Base-by-base conservation (phyloP, 1,139 yeast genomes). In the Yamadazyma pseudoaaseri region DNA sequence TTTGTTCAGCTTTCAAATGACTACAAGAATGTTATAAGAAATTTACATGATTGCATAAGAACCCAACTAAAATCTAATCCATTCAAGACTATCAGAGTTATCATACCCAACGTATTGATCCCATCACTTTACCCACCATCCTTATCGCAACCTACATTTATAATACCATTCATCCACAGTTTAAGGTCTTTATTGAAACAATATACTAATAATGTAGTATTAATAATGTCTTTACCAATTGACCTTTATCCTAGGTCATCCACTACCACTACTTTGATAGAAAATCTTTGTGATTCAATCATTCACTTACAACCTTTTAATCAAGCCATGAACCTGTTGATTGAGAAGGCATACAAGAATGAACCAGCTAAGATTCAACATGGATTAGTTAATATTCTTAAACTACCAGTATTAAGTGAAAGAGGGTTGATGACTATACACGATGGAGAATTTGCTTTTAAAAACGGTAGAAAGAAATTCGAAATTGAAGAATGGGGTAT, bases 401-500 rank as follows among this genome's bases (percentile, higher is more conserved):
- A 86, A 48, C 53, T 89, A 9, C 95, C 96, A 0, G 67, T 76
- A 2, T 60, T 86, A 27, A 79, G 89, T 30, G 92, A 83, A 29
- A 59, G 78, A 28, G 97, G 98, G 0, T 69, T 78, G 47, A 90
- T 89, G 96, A 76, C 78, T 47, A 73, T 79, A 2, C 77, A 80
- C 37, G 69, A 70, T 37, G 83, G 86, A 35, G 97, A 90, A 58
- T 82, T 76, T 57, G 90, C 96, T 3, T 92, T 90, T 61, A 81
- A 83, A 51, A 87, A 87, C 42, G 92, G 96, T 10, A 72, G 85
- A 42, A 79, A 81, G 58, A 79, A 75, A 51, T 87, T 92, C 54
- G 95, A 85, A 50, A 83, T 90, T 38, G 90, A 85, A 44, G 86
- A 81, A 51, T 90, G 96, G 95, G 86, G 95, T 16, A 92, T 92